Base-by-base conservation (phyloP, 1,139 yeast genomes). In the Kodamaea sp. region DNA sequence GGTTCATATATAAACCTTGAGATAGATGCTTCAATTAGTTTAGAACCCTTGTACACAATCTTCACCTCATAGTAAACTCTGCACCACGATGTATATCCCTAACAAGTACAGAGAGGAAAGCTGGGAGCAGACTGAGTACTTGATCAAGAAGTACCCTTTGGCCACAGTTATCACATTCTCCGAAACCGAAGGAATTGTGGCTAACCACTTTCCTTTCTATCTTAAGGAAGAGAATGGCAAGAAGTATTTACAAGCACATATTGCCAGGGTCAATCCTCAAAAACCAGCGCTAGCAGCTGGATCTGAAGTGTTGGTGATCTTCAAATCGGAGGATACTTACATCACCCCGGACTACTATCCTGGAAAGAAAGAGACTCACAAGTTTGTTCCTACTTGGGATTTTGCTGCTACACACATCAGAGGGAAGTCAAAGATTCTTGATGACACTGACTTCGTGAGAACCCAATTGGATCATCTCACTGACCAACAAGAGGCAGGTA, bases 351-450 rank as follows among this genome's bases (percentile, higher is more conserved):
- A 70, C 11, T 80, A 80, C 67, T 81, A 82, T 49, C 73, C 78
- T 2, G 66, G 70, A 2, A 80, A 82, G 57, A 61, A 68, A 43
- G 70, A 68, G 32, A 76, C 82, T 18, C 83, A 79, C 42, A 80
- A 79, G 47, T 73, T 68, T 25, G 89, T 80, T 7, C 87, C 88
- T 9, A 82, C 89, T 0, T 82, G 88, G 89, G 82, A 78, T 54
- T 82, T 76, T 59, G 80, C 78, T 2, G 60, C 78, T 4, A 81
- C 76, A 24, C 87, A 82, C 48, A 66, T 76, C 26, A 63, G 75
- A 37, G 88, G 88, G 3, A 68, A 55, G 27, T 70, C 83, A 7
- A 61, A 43, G 13, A 53, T 82, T 8, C 54, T 76, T 13, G 72
- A 66, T 32, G 78, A 75, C 40, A 55, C 60, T 10, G 69, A 63